Conservation (phyloP, 768 basidiomycete genomes). For the Candolleomyces eurysporus region DNA sequence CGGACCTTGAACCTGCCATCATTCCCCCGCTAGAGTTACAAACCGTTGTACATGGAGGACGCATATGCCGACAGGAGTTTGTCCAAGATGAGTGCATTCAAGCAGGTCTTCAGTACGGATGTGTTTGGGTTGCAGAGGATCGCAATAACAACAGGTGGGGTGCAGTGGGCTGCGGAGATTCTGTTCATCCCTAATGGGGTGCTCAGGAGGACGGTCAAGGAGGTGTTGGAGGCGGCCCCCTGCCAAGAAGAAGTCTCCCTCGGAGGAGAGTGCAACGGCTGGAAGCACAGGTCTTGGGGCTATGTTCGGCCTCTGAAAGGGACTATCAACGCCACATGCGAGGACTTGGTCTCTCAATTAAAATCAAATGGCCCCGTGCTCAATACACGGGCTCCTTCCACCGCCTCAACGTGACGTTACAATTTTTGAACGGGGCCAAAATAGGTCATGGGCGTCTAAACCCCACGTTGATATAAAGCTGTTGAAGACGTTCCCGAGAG, state of each 20-base stretch:
- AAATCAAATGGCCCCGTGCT: no score
- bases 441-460: no score
- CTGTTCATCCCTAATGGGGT: slow-evolving; percentile 12
- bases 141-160: neutral
- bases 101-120: slow-evolving; percentile 8
- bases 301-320: no score
- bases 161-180: slow-evolving; percentile 4
- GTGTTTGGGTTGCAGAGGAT: slow-evolving; percentile 9
- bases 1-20: slow-evolving; percentile 16
- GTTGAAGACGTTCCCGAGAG: no score
- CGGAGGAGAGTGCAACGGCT: neutral
- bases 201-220: slow-evolving; percentile 13
- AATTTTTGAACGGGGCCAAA: no score
- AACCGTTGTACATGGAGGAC: slow-evolving; percentile 20
- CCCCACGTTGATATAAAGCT: no score
- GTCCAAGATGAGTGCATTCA: neutral
- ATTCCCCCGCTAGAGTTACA: no score
- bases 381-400: no score
- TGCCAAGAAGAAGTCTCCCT: neutral
- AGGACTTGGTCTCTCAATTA: no score
- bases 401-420: no score
- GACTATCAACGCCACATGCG: no score
- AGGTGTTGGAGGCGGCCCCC: slow-evolving; percentile 9
- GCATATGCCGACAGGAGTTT: slow-evolving; percentile 20
- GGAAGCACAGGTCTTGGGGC: no score